phyloP scores from a whole-genome alignment of 2,329 filamentous ascomycete species.

The Tricladium varicosporioides region DNA sequence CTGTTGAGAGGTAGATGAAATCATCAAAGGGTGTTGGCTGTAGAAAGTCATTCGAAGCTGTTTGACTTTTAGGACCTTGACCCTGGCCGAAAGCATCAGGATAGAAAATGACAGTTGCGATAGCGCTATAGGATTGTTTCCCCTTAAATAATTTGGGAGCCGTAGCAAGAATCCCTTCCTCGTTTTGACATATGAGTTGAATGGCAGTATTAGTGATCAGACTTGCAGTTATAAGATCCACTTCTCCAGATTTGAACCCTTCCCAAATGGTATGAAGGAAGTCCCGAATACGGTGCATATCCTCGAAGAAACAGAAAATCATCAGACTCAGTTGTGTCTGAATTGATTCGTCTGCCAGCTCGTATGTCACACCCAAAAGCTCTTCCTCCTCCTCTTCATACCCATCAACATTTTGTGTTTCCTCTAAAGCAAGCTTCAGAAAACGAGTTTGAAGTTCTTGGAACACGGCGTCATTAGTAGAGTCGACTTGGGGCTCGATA shows the following conservation, averaged over 20 bases:
- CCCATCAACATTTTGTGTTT: not conserved
- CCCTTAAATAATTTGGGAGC: not conserved
- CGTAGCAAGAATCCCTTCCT: not conserved
- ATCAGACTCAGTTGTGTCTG: not conserved
- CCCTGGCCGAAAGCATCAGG: not conserved
- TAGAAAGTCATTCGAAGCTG: not conserved
- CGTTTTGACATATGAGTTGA: constrained; percentile 3
- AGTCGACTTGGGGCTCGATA: not conserved
- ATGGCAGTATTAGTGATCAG: constrained; percentile 25
- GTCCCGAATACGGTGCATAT: constrained; percentile 7
- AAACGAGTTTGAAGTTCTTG: constrained; percentile 5
- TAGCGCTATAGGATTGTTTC: not conserved
- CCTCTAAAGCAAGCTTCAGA: constrained; percentile 1
- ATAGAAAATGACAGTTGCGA: constrained; percentile 1
- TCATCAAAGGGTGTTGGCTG: constrained; percentile 1
- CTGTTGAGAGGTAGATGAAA: constrained; percentile 1
- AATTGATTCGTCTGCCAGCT: not conserved
- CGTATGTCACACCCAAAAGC: not conserved
- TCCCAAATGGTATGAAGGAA: constrained; percentile 5
- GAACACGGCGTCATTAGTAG: not conserved
- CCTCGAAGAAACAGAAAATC: constrained; percentile 9
- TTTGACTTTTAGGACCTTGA: not conserved
- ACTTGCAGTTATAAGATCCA: constrained; percentile 20
- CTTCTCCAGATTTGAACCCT: not conserved
- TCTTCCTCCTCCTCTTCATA: not conserved